Evolutionary conservation across 1,284 basidiomycete genomes (phyloP), one percentile per base, ranked within the genome.

Genomic region (Macrocybe sp.): DNA sequence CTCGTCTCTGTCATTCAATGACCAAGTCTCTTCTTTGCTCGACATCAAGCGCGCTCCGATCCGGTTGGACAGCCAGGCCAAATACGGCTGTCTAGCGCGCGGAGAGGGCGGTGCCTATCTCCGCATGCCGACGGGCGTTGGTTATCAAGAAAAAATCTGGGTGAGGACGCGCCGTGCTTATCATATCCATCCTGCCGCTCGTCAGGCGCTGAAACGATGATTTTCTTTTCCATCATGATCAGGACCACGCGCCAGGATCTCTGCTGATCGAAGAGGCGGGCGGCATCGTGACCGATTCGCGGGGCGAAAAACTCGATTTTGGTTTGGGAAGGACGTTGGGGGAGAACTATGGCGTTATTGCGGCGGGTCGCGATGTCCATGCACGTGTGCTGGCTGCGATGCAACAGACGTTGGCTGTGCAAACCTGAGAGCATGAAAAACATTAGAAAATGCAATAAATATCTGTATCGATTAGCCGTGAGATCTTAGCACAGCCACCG

Each of bases 41-140:
- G 78, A 78, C 10, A 80, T 96, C 50, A 81, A 80, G 7, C 71
- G 76, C 31, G 62, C 75, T 12, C 79, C 90, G 37, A 74, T 87
- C n/a, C 77, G 92, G 29, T 97, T 99, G 93, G 97, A 99, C 66
- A 93, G 89, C 64, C 96, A 98, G 68, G 94, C 94, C 6, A 99
- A 99, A 70, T 99, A 99, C 60, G 85, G 88, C 31, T 86, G 85
- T 59, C 80, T 98, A 11, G 83, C 87, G 2, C 74, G 95, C 37
- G 93, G 94, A 0, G 92, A 97, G 52, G 93, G 93, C 1, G 85
- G 86, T 9, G 83, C 86, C 34, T 99, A 99, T 67, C 73, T 99
- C 45, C 79, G 96, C 28, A 89, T 97, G 72, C 97, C 97, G 0
- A 89, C 87, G 6, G 83, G 87, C 10, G 79, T 83, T 11, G 82